Evolutionary conservation across 164 flowering plant genomes (phyloP), one percentile per base, ranked within the genome.

Genomic region (Litsea cubeba): DNA sequence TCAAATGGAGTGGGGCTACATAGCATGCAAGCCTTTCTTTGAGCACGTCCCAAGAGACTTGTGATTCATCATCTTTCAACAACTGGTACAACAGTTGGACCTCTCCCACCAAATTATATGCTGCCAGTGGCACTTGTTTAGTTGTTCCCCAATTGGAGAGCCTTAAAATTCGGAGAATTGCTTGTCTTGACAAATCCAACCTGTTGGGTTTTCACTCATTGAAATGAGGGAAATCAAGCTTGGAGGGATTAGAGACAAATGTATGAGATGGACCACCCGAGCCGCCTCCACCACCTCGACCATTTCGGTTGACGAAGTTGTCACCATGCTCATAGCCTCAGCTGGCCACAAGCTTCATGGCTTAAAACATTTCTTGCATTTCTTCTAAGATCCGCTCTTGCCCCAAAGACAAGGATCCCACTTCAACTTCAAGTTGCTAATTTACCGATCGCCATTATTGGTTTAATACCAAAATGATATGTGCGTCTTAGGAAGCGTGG

Each of bases 171-270:
- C 1, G 2, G 71, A 72, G 28, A 71, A 66, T 57, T 76, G 66
- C 5, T 76, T 63, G 14, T 25, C 75, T 25, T 70, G 18, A 20
- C 40, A 51, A 8, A 35, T 30, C 74, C 75, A 76, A 57, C 71
- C 71, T 11, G 71, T 28, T 4, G 72, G 68, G 24, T 63, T 62
- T 7, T 70, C 46, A 2, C 2, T 67, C 72, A 49, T 75, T 62
- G 20, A 46, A 70, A 3, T 17, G 20, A 1, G 78, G 70, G 49
- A 76, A 76, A 62, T 60, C 72, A 25, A 75, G 69, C 22, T 75
- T 75, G 25, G 62, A 46, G 2, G 69, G 15, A 40, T 49, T 69
- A 17, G 77, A 67, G 8, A 28, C 2, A 15, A 54, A 57, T 1
- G 50, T 10, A 40, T 1, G 24, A 26, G 54, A 6, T 35, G 50